Evolutionary conservation across 2,329 filamentous ascomycete genomes (phyloP).

Genomic region (Cercospora sp.): DNA sequence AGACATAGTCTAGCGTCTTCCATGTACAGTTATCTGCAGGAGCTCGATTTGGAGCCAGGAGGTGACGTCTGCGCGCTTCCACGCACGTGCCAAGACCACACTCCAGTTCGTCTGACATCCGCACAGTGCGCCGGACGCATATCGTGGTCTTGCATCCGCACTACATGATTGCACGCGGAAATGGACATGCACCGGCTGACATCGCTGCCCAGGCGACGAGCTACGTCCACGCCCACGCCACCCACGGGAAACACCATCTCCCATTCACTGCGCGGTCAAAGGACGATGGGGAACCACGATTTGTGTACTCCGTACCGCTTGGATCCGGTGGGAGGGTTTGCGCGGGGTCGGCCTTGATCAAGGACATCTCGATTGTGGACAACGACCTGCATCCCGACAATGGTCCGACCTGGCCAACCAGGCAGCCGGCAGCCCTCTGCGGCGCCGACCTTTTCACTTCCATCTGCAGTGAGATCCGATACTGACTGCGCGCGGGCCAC

Average conservation of each 20-base stretch:
- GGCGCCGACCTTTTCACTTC: neutral
- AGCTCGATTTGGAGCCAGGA: neutral
- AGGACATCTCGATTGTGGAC: neutral
- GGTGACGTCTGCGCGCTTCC: neutral
- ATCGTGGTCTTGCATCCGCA: neutral
- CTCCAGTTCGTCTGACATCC: neutral
- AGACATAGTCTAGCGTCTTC: neutral
- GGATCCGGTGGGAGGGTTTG: neutral
- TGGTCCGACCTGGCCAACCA: neutral
- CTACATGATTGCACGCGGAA: neutral
- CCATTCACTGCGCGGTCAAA: neutral
- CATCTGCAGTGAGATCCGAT: neutral
- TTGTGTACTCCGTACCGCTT: neutral
- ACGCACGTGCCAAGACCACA: neutral
- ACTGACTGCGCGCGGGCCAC: neutral
- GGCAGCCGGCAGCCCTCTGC: neutral
- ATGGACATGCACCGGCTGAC: neutral
- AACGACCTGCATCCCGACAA: neutral
- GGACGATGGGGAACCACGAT: neutral
- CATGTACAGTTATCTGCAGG: neutral
- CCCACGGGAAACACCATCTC: neutral
- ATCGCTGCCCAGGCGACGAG: neutral
- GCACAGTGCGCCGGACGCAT: neutral
- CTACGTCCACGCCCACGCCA: neutral
- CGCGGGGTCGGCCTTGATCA: constrained; percentile 5